Base-by-base conservation (phyloP, 139 green algal genomes). In the Chlorella sp. region DNA sequence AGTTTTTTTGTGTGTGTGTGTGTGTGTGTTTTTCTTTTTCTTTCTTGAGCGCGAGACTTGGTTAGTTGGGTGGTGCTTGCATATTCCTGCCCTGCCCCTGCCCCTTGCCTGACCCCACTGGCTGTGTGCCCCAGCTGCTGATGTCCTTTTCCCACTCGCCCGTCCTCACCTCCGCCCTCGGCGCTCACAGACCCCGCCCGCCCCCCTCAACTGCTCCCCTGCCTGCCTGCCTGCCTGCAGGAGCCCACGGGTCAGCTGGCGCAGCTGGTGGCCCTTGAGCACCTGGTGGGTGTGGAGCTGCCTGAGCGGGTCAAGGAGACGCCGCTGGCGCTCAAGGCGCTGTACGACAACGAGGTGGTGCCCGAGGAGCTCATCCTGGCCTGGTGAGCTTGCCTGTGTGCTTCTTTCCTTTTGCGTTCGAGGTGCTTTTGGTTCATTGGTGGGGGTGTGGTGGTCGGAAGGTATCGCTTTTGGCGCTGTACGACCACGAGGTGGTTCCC, bases 331-430 rank as follows among this genome's bases (percentile, higher is more conserved):
- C 91, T 99, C 22, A 99, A 99, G 95, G 90, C 84, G 53, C 88
- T 98, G 80, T 99, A 99, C 85, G 97, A 99, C 82, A 89, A 93
- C 39, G 97, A 99, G 88, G 80, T 99, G 60, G 91, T 95, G 16
- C 96, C 98, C 32, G 97, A 99, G 88, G 95, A 97, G 36, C 89
- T 97, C 53, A 97, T 99, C 68, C 42, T 97, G 42, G 96, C 93
- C 24, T 98, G 96, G 96, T 90, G 83, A 37, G 89, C 14, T 16
- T 57, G 9, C 5, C 48, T 57, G 9, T 18, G 64, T 30, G 2
- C 24, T 71, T 14, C 64, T 28, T 68, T 68, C 60, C 14, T 14
- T 68, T 68, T 68, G n/a, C n/a, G n/a, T n/a, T n/a, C n/a, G n/a
- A n/a, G n/a, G n/a, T n/a, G n/a, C n/a, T n/a, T n/a, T n/a, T n/a